These are phyloP conservation scores for Thelonectria olida DNA, from an alignment of 2,329 filamentous ascomycete species.

Conservation along the genomic window DNA sequence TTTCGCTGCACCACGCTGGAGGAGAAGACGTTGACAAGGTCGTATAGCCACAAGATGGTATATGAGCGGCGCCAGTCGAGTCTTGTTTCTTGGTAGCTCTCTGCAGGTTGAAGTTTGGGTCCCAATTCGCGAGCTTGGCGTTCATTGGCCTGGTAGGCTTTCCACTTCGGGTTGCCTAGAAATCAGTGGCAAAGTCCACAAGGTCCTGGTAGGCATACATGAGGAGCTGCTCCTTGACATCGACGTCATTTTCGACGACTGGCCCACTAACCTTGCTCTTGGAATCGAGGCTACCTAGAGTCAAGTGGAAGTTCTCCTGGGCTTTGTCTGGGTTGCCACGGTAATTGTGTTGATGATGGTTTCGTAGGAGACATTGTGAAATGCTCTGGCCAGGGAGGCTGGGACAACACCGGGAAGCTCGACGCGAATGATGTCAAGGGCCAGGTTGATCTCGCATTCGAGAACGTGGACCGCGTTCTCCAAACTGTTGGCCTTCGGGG, in stretches of 20 bases:
- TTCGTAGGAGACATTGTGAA: conserved; percentile 37
- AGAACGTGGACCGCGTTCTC: conserved; percentile 38
- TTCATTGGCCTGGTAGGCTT: conserved; percentile 57
- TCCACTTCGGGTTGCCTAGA: conserved; percentile 53
- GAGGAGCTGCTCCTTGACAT: conserved; percentile 55
- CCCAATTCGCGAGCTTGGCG: conserved; percentile 50
- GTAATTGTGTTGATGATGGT: conserved; percentile 53
- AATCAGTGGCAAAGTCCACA: conserved; percentile 56
- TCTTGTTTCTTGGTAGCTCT: conserved; percentile 49
- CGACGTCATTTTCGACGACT: conserved; percentile 32
- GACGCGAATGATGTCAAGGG: conserved; percentile 15
- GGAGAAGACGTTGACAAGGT: conserved; percentile 58
- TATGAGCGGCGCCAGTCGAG: conserved; percentile 57
- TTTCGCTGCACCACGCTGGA: conserved; percentile 50
- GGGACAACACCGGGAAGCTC: conserved; percentile 27
- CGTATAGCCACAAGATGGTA: conserved; percentile 62
- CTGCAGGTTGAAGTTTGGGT: conserved; percentile 51
- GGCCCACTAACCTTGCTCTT: conserved; percentile 3
- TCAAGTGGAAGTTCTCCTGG: conserved; percentile 19
- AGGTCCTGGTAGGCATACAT: conserved; percentile 54
- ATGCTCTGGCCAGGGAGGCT: conserved; percentile 37
- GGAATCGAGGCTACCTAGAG: not conserved
- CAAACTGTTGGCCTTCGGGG: conserved; percentile 33
- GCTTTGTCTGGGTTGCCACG: conserved; percentile 46
- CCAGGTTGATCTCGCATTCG: conserved; percentile 29